These are phyloP conservation scores for Aspergillus nomiae DNA, from an alignment of 2,329 filamentous ascomycete species.

Conservation along the genomic window DNA sequence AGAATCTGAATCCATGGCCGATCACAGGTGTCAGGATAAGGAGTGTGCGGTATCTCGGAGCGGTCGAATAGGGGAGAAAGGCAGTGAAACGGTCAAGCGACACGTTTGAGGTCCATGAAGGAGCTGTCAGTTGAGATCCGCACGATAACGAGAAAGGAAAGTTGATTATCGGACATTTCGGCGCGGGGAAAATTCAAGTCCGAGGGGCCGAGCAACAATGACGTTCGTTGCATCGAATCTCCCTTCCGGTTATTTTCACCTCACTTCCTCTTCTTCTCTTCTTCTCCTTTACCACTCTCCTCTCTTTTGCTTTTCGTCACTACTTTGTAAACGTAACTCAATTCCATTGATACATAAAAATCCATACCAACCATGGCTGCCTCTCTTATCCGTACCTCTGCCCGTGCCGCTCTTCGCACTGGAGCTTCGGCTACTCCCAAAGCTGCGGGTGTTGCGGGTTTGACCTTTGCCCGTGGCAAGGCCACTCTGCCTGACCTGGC, in stretches of 20 bases:
- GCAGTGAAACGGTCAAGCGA: not conserved
- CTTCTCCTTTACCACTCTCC: not conserved
- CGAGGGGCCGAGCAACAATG: constrained; percentile 22
- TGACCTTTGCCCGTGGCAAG: constrained; percentile 81
- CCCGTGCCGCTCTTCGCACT: constrained; percentile 72
- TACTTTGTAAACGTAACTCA: constrained; percentile 4
- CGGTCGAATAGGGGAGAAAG: not conserved
- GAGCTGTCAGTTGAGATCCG: not conserved
- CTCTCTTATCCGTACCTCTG: constrained; percentile 70
- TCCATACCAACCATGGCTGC: constrained; percentile 64
- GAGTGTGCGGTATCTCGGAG: not conserved
- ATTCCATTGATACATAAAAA: constrained; percentile 13
- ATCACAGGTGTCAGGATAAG: not conserved
- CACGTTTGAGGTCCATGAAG: not conserved
- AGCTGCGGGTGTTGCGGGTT: constrained; percentile 66
- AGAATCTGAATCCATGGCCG: constrained; percentile 38
- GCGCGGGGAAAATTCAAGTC: constrained; percentile 23
- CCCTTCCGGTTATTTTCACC: not conserved
- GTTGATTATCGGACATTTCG: constrained; percentile 14
- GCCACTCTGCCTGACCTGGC: constrained; percentile 88
- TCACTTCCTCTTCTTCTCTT: not conserved
- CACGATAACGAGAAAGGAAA: not conserved
- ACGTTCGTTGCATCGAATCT: constrained; percentile 18
- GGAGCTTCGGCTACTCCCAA: constrained; percentile 57
- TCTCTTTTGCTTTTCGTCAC: constrained; percentile 9